Conservation (phyloP, 345 rosid species). For the Eucalyptus curtisii region DNA sequence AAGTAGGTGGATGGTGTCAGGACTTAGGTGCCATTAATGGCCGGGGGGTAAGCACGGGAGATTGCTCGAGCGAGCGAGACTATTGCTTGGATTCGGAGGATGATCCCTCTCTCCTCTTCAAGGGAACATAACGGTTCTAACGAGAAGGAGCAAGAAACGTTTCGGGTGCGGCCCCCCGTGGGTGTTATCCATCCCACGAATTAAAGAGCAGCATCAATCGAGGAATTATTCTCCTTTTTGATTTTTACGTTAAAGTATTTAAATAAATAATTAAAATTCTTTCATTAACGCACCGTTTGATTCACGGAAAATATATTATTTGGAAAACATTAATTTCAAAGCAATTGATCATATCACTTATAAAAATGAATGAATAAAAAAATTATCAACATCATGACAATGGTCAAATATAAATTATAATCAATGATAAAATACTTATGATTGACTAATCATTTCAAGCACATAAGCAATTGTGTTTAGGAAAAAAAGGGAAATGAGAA, state of each 20-base stretch:
- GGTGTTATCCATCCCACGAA: background rate
- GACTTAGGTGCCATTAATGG: background rate
- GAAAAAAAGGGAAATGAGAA: fast-evolving
- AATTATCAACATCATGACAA: background rate
- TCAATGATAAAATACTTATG: background rate
- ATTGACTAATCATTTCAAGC: background rate
- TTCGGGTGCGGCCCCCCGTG: background rate
- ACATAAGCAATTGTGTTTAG: fast-evolving
- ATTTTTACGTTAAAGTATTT: background rate
- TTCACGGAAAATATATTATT: fast-evolving
- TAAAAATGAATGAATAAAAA: background rate
- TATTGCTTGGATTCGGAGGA: background rate
- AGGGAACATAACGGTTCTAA: background rate
- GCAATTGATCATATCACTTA: fast-evolving
- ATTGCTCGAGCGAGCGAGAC: background rate
- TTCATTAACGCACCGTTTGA: fast-evolving
- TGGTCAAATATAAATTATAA: background rate
- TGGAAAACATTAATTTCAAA: background rate
- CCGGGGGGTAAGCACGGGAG: background rate
- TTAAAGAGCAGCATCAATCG: background rate
- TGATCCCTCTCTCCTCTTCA: background rate
- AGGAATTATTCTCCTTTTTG: background rate
- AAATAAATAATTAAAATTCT: fast-evolving
- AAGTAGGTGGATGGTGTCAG: background rate
- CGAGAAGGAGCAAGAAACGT: background rate